Base-by-base conservation (phyloP, 805 yeast genomes). In the Myxozyma udenii region DNA sequence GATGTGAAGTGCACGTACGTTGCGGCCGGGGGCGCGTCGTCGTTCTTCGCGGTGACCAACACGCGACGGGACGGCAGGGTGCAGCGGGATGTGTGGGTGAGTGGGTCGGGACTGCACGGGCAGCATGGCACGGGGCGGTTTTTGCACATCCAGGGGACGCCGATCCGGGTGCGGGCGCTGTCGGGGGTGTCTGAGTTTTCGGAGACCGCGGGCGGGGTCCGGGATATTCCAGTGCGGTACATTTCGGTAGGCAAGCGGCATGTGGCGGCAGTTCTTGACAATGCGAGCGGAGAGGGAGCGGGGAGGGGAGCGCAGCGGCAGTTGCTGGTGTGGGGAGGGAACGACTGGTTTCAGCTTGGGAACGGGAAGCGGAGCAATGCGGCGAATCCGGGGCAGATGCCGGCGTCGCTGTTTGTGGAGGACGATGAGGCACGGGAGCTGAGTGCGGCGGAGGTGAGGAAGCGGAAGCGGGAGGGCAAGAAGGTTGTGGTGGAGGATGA, bases 91-190 rank as follows among this genome's bases (percentile, higher is more conserved):
- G 47, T 77, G 3, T 66, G 84, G 58, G 75, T 87, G 2, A 83
- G 89, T 72, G 98, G 98, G 19, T 81, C 82, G 62, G 96, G 97
- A 3, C 66, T 84, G 46, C 77, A 79, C 62, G 98, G 98, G 16
- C 95, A 88, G 68, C 73, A 89, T 49, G 98, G 97, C 22, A 78
- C 79, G 41, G 88, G 87, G 14, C 76, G 83, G 50, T 89, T 75
- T 66, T 70, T 83, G 32, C 96, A 89, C 66, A 83, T 86, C 16
- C 85, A 83, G 63, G 71, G 79, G 18, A 76, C 75, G 42, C 96
- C 96, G 4, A 71, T 77, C 18, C 77, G 78, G 39, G 65, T 90
- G 53, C 75, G 76, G 60, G 63, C 75, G 1, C 66, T 84, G 19
- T 41, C 57, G 18, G 46, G 61, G 40, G 19, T 61, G 68, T 66